phyloP scores from a whole-genome alignment of 176 grass and related monocot species.

The Thalia dealbata region DNA sequence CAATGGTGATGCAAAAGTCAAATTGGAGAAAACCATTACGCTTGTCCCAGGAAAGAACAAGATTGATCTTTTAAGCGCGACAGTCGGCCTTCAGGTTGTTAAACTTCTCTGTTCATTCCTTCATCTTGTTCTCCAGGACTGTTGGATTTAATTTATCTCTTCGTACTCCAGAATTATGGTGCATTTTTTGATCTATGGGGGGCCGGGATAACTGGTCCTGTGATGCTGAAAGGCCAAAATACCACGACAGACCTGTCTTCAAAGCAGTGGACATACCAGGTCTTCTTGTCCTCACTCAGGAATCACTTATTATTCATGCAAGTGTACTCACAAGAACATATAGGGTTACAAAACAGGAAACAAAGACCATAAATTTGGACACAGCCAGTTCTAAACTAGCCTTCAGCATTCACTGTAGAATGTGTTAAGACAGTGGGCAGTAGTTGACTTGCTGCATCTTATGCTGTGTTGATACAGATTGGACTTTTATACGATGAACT shows the following conservation, averaged over 20 bases:
- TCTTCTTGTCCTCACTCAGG: conserved; percentile 6
- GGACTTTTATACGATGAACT: conserved; percentile 67
- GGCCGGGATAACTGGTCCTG: conserved; percentile 86
- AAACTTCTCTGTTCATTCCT: not conserved
- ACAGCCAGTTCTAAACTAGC: no score
- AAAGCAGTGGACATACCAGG: conserved; percentile 83
- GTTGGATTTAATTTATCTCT: not conserved
- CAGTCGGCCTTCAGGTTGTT: conserved; percentile 82
- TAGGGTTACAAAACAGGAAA: not conserved
- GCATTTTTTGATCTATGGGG: conserved; percentile 86
- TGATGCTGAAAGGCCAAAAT: conserved; percentile 59
- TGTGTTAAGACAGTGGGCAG: no score
- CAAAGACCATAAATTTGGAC: not conserved
- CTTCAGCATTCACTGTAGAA: no score
- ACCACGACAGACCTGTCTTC: conserved; percentile 55
- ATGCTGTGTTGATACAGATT: conserved; percentile 37
- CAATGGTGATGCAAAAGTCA: conserved; percentile 38
- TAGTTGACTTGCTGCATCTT: conserved; percentile 7
- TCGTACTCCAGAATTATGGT: conserved; percentile 70
- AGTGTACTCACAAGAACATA: not conserved
- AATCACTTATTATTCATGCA: not conserved
- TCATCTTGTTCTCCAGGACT: not conserved
- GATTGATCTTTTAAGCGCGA: conserved; percentile 90
- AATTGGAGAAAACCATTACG: conserved; percentile 41
- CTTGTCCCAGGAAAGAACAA: conserved; percentile 72